These are phyloP conservation scores for Sextonia rubra DNA, from an alignment of 164 flowering plant genomes.

Conservation along the genomic window DNA sequence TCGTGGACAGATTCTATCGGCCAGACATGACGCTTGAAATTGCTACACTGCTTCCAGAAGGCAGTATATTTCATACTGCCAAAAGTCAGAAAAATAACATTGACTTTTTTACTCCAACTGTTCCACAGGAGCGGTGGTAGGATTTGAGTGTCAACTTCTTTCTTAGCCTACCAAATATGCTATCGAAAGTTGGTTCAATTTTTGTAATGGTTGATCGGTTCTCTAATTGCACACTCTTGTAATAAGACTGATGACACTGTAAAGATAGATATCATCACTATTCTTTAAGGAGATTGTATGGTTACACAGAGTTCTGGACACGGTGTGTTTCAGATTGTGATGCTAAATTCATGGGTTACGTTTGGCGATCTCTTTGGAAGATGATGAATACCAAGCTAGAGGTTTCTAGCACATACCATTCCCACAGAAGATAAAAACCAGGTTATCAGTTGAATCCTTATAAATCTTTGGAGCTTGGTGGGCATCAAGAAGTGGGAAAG, in stretches of 20 bases:
- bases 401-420: neutral
- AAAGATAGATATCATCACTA: neutral
- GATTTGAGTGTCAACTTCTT: too few species aligned
- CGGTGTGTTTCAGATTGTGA: neutral
- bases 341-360: neutral
- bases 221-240: neutral
- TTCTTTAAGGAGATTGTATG: neutral
- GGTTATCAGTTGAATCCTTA: neutral
- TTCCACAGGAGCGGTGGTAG: too few species aligned
- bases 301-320: neutral
- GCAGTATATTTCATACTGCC: too few species aligned
- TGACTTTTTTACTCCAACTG: too few species aligned
- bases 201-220: too few species aligned
- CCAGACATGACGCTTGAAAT: too few species aligned
- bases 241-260: neutral
- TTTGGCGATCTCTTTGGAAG: neutral
- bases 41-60: too few species aligned
- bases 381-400: neutral
- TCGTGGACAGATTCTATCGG: neutral
- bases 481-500: neutral
- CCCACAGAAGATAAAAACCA: neutral
- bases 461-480: neutral
- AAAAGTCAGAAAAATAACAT: too few species aligned
- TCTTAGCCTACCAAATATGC: too few species aligned
- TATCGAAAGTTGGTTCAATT: too few species aligned